A percentile compares a stretch with the other conserved stretches of the same genome.
phyloP scores from a whole-genome alignment of 1,284 basidiomycete genomes.

The Golubevia sp. region DNA sequence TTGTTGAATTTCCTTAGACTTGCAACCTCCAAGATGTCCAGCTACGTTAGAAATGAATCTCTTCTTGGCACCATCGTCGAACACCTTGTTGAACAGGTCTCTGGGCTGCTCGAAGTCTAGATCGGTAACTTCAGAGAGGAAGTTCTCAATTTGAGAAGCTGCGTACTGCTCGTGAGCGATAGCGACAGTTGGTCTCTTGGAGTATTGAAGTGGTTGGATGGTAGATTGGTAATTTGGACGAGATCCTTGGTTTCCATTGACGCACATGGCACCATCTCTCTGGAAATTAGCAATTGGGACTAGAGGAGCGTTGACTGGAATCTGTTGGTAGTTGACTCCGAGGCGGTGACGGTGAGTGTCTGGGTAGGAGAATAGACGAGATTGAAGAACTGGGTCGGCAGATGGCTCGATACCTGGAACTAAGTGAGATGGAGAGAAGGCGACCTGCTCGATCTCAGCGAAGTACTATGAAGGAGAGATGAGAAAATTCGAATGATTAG shows the following conservation, averaged over 20 bases:
- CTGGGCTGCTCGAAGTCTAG: constrained; percentile 13
- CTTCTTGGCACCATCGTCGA: constrained; percentile 9
- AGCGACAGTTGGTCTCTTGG: constrained; percentile 9
- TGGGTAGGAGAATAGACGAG: constrained; percentile 85
- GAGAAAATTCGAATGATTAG: background rate
- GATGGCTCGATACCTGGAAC: constrained; percentile 86
- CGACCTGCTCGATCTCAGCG: constrained; percentile 66
- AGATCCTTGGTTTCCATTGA: constrained; percentile 72
- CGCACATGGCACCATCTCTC: constrained; percentile 62
- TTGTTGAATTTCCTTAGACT: constrained; percentile 5
- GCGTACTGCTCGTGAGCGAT: constrained; percentile 12
- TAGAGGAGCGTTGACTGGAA: constrained; percentile 84
- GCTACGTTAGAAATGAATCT: constrained; percentile 6
- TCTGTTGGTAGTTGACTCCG: constrained; percentile 82
- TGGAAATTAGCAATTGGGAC: constrained; percentile 79
- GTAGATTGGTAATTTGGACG: constrained; percentile 85
- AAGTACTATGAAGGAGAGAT: constrained; percentile 29
- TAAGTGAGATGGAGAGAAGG: constrained; percentile 83
- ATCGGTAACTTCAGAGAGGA: constrained; percentile 8
- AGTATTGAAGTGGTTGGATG: constrained; percentile 61
- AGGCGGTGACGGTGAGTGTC: constrained; percentile 66
- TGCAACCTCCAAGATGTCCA: constrained; percentile 5
- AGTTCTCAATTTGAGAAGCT: constrained; percentile 3
- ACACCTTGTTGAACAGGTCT: constrained; percentile 6
- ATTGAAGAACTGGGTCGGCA: constrained; percentile 87